Evolutionary conservation across 768 basidiomycete species (phyloP), one percentile per base, ranked within the genome.

Genomic region (Psilocybe subaeruginosa): DNA sequence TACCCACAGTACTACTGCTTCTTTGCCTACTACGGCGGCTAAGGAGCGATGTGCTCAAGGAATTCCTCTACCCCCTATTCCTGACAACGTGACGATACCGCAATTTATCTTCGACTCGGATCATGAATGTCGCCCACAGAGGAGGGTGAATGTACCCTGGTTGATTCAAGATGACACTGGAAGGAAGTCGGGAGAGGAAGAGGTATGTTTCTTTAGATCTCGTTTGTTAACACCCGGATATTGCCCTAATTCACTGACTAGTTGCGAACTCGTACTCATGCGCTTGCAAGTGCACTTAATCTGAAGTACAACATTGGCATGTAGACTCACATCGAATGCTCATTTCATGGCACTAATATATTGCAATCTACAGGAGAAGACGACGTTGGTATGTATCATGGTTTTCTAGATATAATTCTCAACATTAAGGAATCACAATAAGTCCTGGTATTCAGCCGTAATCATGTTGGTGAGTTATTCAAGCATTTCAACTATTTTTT

Each of bases 381-480:
- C 53, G 82, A 84, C 59, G 81, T 83, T 50, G 84, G 85, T 85
- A 70, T 35, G 82, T 58, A 9, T 31, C 19, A 19, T n/a, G 4
- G 17, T 29, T 35, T 30, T 17, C 16, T 8, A 23, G 27, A 8
- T 19, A 27, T n/a, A 52, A 5, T 39, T 27, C 29, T 14, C 31
- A 41, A 12, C 8, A 35, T 19, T 35, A 3, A 46, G 35, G 19
- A 14, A 30, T 7, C 4, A 27, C 4, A n/a, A 45, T 23, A 64
- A 90, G 89, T 88, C 7, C 76, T 88, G 58, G 68, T 89, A 45
- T 89, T 85, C 70, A 87, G 87, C 61, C 80, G 85, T 30, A 91
- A 91, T 68, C 86, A 89, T 65, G 69, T 89, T 45, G 88, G 87
- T 85, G 63, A 45, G 79, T 67, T 17, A 2, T 37, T 45, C 14